Conservation (phyloP, 2,329 filamentous ascomycete genomes). For the Fusarium sp. region DNA sequence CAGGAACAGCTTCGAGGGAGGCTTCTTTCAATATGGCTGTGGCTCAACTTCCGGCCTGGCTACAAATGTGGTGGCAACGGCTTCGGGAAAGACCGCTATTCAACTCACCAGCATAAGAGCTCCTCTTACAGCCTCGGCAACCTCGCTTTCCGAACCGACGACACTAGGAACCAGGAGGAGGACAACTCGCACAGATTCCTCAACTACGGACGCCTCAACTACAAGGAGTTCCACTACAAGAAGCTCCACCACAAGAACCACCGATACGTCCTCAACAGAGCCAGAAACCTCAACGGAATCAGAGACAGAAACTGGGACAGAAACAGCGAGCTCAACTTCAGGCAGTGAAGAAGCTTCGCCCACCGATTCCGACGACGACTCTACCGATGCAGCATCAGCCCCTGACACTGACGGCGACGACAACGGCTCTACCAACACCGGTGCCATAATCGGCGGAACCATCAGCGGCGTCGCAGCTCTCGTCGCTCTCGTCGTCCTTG, state of each 20-base stretch:
- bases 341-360: conserved; percentile 36
- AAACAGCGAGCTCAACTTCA: conserved; percentile 28
- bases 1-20: conserved; percentile 65
- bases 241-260: conserved; percentile 19
- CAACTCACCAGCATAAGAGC: conserved; percentile 55
- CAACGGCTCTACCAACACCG: conserved; percentile 52
- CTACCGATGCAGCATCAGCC: conserved; percentile 40
- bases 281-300: conserved; percentile 25
- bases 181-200: conserved; percentile 19
- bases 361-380: conserved; percentile 29
- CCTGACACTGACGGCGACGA: conserved; percentile 45
- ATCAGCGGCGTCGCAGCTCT: conserved; percentile 63
- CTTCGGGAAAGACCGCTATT: conserved; percentile 53
- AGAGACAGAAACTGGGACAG: conserved; percentile 24
- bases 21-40: conserved; percentile 68
- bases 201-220: conserved; percentile 16
- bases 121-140: conserved; percentile 54
- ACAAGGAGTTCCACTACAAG: conserved; percentile 14
- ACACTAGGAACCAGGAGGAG: conserved; percentile 50
- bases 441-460: conserved; percentile 65
- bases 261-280: conserved; percentile 24
- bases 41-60: conserved; percentile 60
- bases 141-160: conserved; percentile 55
- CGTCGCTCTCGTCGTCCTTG: conserved; percentile 55
- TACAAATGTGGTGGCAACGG: conserved; percentile 60